Percentiles rank a stretch among this genome's conserved stretches.
These are phyloP conservation scores for Cronartium ribicola DNA, from an alignment of 1,284 basidiomycete species.

Conservation along the genomic window DNA sequence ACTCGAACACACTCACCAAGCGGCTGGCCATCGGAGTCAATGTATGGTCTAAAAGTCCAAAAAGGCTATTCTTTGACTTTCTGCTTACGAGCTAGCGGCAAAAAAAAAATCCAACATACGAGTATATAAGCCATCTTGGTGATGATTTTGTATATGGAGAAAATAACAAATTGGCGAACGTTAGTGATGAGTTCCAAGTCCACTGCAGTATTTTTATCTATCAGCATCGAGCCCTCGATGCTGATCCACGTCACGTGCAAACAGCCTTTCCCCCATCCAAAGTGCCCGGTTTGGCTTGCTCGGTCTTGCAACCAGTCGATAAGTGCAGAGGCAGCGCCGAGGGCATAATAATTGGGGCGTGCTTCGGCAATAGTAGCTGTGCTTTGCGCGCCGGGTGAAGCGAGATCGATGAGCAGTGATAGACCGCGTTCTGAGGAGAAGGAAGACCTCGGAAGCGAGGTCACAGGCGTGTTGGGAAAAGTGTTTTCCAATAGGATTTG, in stretches of 20 bases:
- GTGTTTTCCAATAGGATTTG: constrained; percentile 29
- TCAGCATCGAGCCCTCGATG: constrained; percentile 39
- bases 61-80: constrained; percentile 30
- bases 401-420: constrained; percentile 9
- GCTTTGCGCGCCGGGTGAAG: constrained; percentile 22
- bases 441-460: constrained; percentile 19
- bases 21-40: constrained; percentile 39
- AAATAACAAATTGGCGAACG: constrained; percentile 14
- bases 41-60: constrained; percentile 35
- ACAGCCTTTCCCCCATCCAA: constrained; percentile 23
- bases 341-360: constrained; percentile 37
- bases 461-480: constrained; percentile 16
- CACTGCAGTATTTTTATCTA: constrained; percentile 27
- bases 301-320: constrained; percentile 36
- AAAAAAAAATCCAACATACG: background rate
- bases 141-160: background rate
- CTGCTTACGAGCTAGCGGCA: constrained; percentile 15
- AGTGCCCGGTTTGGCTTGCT: constrained; percentile 22
- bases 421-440: constrained; percentile 30
- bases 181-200: constrained; percentile 39
- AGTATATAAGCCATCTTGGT: background rate
- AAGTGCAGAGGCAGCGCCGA: constrained; percentile 35
- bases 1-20: constrained; percentile 7
- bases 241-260: constrained; percentile 38
- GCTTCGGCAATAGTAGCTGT: constrained; percentile 23